phyloP scores from a whole-genome alignment of 345 rosid species.

The Citrus sinensis region DVS_A1.0 CM039164.1:29073001-29073500 shows the following conservation, averaged over 20 bases:
- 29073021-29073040: conserved; percentile 61
- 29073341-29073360: background rate
- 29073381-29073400: background rate
- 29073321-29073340: background rate
- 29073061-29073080: conserved; percentile 68
- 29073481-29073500: background rate
- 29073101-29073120: conserved; percentile 84
- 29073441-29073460: background rate
- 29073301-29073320: background rate
- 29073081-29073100: conserved; percentile 84
- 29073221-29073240: background rate
- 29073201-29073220: conserved; percentile 14
- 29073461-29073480: background rate
- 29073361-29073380: background rate
- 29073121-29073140: conserved; percentile 75
- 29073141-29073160: conserved; percentile 64
- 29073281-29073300: conserved; percentile 1
- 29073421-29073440: background rate
- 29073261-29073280: conserved; percentile 1
- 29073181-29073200: conserved; percentile 73
- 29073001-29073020: conserved; percentile 77
- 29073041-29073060: conserved; percentile 58
- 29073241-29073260: background rate
- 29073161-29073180: conserved; percentile 77
- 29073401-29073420: conserved; percentile 1